Base-by-base conservation (phyloP, 2,329 filamentous ascomycete genomes). In the Daldinia sp. region DNA sequence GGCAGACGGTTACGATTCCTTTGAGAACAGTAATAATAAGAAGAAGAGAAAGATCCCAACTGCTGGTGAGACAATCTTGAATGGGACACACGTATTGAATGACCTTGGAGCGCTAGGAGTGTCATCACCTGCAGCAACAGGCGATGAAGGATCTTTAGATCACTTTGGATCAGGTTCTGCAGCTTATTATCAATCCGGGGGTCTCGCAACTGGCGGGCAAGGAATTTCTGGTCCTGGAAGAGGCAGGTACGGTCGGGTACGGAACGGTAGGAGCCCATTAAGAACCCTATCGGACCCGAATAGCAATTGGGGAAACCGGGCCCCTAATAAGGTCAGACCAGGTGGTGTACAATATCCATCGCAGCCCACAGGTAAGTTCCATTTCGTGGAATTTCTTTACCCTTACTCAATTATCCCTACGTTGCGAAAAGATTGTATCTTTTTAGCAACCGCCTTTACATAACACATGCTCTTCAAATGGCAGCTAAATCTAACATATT, bases 11-110 rank as follows among this genome's bases (percentile, higher is more conserved):
- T 98, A 98, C 79, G 96, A 99, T 79, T 96, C 93, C 6, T 97
- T 98, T 75, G 96, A 99, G 80, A 98, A 98, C 76, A 97, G 93
- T 39, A 98, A 97, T 80, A 99, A 99, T 79, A 99, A 99, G 82
- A 99, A 98, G 84, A 98, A 99, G 81, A 89, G 96, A 73, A 99
- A 99, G 82, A 98, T 99, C 41, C 96, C 96, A 0, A 94, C 94
- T 0, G 93, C 93, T 9, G 92, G 93, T 18, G 92, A 93, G 74
- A 85, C 89, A 13, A 87, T 80, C 3, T 73, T 85, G 20, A 82
- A 81, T 57, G 80, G 81, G 2, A 75, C 78, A 6, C 84, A 86
- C 67, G 75, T 76, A 3, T 71, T 81, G 18, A 79, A 75, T 46
- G 81, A 84, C 33, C 72, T 79, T 9, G 72, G 76, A 13, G 70